phyloP scores from a whole-genome alignment of 2,329 filamentous ascomycete genomes.

The Penicillium vulpinum region DNA sequence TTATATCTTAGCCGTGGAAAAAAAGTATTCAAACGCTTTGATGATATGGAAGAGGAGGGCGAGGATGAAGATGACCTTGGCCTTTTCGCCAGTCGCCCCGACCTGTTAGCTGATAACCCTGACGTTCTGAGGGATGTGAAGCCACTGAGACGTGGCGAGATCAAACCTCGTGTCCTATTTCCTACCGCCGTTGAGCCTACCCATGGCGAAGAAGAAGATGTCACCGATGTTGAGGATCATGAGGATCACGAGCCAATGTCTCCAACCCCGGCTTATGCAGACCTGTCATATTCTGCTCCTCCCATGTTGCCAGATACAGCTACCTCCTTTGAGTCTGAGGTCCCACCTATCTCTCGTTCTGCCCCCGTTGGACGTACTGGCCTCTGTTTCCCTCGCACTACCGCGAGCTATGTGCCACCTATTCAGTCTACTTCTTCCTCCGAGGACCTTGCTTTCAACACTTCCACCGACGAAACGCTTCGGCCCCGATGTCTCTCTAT shows the following conservation, averaged over 20 bases:
- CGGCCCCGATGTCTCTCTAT: neutral
- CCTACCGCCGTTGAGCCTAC: slow-evolving; percentile 34
- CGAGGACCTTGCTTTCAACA: slow-evolving; percentile 3
- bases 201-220: slow-evolving; percentile 51
- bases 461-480: neutral
- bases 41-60: slow-evolving; percentile 40
- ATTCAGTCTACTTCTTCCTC: slow-evolving; percentile 4
- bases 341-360: neutral
- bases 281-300: neutral
- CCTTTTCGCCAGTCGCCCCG: slow-evolving; percentile 41
- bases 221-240: slow-evolving; percentile 56
- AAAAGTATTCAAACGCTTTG: slow-evolving; percentile 60
- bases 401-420: neutral
- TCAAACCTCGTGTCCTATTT: slow-evolving; percentile 63
- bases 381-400: neutral
- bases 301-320: neutral
- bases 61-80: slow-evolving; percentile 47
- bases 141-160: slow-evolving; percentile 57
- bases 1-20: slow-evolving; percentile 55
- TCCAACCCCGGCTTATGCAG: slow-evolving; percentile 7
- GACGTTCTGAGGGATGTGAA: slow-evolving; percentile 37
- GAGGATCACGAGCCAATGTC: slow-evolving; percentile 39
- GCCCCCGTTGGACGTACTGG: neutral
- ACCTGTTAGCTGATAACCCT: slow-evolving; percentile 35
- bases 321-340: neutral